phyloP scores from a whole-genome alignment of 2,329 filamentous ascomycete species.

The Colletotrichum tabaci region DNA sequence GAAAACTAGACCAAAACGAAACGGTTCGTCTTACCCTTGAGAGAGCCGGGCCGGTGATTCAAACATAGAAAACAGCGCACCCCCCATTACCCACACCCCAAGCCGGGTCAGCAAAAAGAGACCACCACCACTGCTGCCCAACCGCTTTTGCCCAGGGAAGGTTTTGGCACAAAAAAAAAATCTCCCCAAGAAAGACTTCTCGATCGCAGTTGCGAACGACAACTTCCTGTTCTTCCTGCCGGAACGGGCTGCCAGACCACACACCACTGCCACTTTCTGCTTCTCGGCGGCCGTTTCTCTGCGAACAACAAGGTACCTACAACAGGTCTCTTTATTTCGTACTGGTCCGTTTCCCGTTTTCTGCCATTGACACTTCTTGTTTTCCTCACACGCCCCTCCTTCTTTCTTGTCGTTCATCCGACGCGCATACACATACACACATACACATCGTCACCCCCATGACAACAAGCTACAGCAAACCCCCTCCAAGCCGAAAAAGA shows the following conservation, averaged over 20 bases:
- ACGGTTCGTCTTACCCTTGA: slow-evolving; percentile 14
- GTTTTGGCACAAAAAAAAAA: slow-evolving; percentile 9
- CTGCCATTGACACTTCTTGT: slow-evolving; percentile 6
- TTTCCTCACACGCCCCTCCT: slow-evolving; percentile 26
- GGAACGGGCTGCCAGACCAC: slow-evolving; percentile 26
- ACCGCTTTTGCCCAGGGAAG: slow-evolving; percentile 20
- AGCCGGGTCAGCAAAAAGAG: slow-evolving; percentile 15
- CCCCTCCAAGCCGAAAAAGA: slow-evolving; percentile 11
- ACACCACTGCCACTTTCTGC: slow-evolving; percentile 29
- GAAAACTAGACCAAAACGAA: slow-evolving; percentile 15
- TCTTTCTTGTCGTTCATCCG: slow-evolving; percentile 27
- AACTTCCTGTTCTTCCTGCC: slow-evolving; percentile 25
- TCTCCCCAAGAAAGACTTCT: slow-evolving; percentile 33
- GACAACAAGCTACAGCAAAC: slow-evolving; percentile 15
- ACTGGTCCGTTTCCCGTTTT: slow-evolving; percentile 24
- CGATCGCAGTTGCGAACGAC: slow-evolving; percentile 41
- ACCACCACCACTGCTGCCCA: slow-evolving; percentile 40
- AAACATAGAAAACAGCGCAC: slow-evolving; percentile 16
- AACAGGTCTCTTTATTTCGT: slow-evolving; percentile 2
- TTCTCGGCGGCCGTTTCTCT: background rate
- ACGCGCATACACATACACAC: no score
- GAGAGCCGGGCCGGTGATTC: slow-evolving; percentile 8
- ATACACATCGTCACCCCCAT: slow-evolving; percentile 25
- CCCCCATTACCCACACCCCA: slow-evolving; percentile 20
- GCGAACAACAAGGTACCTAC: background rate